Conservation (phyloP, 441 rosid species). For the Populus hybrid region DNA sequence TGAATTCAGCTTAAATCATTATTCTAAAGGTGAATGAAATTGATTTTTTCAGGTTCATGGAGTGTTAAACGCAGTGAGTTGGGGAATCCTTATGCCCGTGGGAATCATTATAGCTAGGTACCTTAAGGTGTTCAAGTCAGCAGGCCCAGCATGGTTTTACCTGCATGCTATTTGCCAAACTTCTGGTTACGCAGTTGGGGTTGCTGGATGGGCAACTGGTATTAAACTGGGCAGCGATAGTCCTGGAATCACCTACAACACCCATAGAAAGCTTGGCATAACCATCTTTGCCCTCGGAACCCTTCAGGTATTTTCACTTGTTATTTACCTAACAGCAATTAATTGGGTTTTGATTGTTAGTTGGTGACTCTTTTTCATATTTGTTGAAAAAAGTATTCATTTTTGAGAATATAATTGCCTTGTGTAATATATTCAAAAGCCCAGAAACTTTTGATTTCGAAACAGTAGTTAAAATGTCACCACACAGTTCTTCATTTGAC, state of each 20-base stretch:
- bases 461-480: no score
- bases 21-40: background rate
- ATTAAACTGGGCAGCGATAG: constrained; percentile 40
- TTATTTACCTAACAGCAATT: background rate
- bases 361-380: background rate
- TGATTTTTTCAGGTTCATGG: constrained; percentile 44
- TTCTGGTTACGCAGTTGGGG: constrained; percentile 42
- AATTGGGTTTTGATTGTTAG: background rate
- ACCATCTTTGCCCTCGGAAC: constrained; percentile 44
- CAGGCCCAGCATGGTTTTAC: constrained; percentile 55
- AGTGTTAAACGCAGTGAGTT: constrained; percentile 53
- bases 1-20: no score
- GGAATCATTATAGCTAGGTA: constrained; percentile 54
- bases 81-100: constrained; percentile 60
- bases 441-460: no score
- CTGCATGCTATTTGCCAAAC: constrained; percentile 42
- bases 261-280: constrained; percentile 46
- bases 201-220: constrained; percentile 53
- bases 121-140: constrained; percentile 40
- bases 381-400: no score
- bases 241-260: constrained; percentile 21
- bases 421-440: no score
- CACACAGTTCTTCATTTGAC: no score
- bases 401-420: no score
- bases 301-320: constrained; percentile 42